A percentile compares a stretch with the other conserved stretches of the same genome.
Evolutionary conservation across 2,329 filamentous ascomycete genomes (phyloP).

Genomic region (Emmonsiellopsis sp.): DNA sequence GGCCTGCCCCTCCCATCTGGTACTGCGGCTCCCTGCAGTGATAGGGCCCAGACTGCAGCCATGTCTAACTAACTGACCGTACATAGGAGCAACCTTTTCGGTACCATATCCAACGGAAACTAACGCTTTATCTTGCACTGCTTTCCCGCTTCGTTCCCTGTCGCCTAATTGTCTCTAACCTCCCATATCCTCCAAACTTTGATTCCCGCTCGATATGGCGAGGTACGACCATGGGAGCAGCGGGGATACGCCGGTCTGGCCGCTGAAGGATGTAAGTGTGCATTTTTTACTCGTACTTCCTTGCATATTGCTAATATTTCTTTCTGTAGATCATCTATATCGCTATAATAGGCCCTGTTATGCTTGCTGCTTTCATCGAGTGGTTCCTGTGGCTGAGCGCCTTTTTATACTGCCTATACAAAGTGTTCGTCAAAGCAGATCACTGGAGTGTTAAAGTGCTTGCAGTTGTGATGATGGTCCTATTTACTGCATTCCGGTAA

Average conservation of each 20-base stretch:
- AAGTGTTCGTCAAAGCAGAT: slow-evolving; percentile 83
- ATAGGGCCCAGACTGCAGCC: too few species aligned
- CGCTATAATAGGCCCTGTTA: slow-evolving; percentile 66
- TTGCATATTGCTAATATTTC: background rate
- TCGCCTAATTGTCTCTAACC: background rate
- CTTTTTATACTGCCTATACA: slow-evolving; percentile 81
- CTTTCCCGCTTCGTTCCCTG: background rate
- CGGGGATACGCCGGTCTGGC: slow-evolving; percentile 22
- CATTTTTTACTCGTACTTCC: background rate
- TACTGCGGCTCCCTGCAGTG: too few species aligned
- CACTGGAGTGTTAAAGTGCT: slow-evolving; percentile 73
- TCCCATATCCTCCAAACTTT: background rate
- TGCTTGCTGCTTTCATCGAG: slow-evolving; percentile 77
- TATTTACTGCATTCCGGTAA: slow-evolving; percentile 70
- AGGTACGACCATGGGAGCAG: background rate
- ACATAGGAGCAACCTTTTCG: too few species aligned
- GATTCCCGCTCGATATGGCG: background rate
- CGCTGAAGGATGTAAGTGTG: slow-evolving; percentile 28
- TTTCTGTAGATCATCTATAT: slow-evolving; percentile 68
- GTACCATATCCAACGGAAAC: background rate
- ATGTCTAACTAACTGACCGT: too few species aligned
- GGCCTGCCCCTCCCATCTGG: too few species aligned
- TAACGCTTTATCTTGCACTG: background rate
- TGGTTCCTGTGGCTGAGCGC: slow-evolving; percentile 95
- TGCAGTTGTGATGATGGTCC: slow-evolving; percentile 61